Conservation (phyloP, 1,139 yeast species). For the Kazachstania sp. region DNA sequence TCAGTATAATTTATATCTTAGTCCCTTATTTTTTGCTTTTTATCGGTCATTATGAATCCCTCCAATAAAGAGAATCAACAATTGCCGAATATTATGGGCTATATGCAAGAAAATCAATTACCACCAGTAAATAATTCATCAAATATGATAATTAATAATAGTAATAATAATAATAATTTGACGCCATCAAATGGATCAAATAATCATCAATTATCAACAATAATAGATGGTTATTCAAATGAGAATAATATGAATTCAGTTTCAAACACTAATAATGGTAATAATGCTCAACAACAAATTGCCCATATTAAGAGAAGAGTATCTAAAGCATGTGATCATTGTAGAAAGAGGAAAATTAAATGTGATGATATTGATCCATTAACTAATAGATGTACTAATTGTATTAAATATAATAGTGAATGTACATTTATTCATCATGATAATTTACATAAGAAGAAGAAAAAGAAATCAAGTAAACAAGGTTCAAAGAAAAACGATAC, state of each 20-base stretch:
- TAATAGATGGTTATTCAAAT: not conserved
- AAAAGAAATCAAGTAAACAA: not conserved
- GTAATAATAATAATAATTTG: not conserved
- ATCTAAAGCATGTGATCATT: constrained; percentile 32
- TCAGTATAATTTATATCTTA: too few relatives aligned
- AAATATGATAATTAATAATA: not conserved
- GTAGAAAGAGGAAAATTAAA: constrained; percentile 32
- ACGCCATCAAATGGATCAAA: too few relatives aligned
- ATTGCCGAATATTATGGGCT: not conserved
- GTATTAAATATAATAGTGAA: constrained; percentile 18
- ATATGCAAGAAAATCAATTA: not conserved
- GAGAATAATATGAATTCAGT: not conserved
- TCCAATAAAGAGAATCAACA: not conserved
- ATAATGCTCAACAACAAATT: not conserved
- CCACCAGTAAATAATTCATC: not conserved
- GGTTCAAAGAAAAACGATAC: not conserved
- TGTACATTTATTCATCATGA: constrained; percentile 18
- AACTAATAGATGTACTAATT: constrained; percentile 23
- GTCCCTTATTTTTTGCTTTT: too few relatives aligned
- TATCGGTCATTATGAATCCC: not conserved
- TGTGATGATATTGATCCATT: constrained; percentile 26
- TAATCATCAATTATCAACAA: not conserved
- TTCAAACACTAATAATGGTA: too few relatives aligned
- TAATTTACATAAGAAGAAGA: not conserved
- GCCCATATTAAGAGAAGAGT: constrained; percentile 22